A percentile compares a stretch with the other conserved stretches of the same genome.
Conservation (phyloP, 2,329 filamentous ascomycete genomes). For the Parastagonospora avenae region DNA sequence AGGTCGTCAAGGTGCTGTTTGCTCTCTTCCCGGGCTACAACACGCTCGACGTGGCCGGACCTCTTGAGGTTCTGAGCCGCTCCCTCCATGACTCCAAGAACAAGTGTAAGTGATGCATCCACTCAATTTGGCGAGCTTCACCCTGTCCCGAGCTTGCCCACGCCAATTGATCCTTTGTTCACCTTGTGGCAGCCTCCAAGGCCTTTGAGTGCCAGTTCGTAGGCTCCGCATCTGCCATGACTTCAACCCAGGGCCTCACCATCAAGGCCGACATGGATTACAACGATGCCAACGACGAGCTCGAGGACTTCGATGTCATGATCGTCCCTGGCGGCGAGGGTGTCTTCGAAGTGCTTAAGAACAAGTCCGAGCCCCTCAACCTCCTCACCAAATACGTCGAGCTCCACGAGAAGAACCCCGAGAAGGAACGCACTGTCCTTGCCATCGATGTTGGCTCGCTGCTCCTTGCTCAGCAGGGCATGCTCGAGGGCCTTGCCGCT, state of each 20-base stretch:
- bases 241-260: slow-evolving; percentile 67
- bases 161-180: slow-evolving; percentile 18
- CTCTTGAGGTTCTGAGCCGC: slow-evolving; percentile 62
- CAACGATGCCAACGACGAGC: slow-evolving; percentile 75
- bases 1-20: slow-evolving; percentile 68
- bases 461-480: slow-evolving; percentile 75
- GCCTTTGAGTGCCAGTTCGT: slow-evolving; percentile 61
- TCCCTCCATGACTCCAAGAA: slow-evolving; percentile 61
- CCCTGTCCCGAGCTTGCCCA: not conserved
- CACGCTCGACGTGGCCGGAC: slow-evolving; percentile 62
- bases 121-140: slow-evolving; percentile 4
- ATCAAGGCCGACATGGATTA: slow-evolving; percentile 77
- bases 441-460: slow-evolving; percentile 81
- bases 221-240: slow-evolving; percentile 53
- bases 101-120: slow-evolving; percentile 47
- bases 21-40: slow-evolving; percentile 62
- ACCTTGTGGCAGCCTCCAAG: slow-evolving; percentile 52
- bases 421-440: slow-evolving; percentile 79
- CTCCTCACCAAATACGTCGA: slow-evolving; percentile 79
- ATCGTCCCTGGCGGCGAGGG: slow-evolving; percentile 75
- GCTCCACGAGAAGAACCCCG: slow-evolving; percentile 77
- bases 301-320: slow-evolving; percentile 79
- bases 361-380: slow-evolving; percentile 63
- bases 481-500: slow-evolving; percentile 77
- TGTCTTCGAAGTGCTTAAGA: slow-evolving; percentile 65